phyloP scores from a whole-genome alignment of 2,329 filamentous ascomycete genomes.

The Fusarium setosum region DNA sequence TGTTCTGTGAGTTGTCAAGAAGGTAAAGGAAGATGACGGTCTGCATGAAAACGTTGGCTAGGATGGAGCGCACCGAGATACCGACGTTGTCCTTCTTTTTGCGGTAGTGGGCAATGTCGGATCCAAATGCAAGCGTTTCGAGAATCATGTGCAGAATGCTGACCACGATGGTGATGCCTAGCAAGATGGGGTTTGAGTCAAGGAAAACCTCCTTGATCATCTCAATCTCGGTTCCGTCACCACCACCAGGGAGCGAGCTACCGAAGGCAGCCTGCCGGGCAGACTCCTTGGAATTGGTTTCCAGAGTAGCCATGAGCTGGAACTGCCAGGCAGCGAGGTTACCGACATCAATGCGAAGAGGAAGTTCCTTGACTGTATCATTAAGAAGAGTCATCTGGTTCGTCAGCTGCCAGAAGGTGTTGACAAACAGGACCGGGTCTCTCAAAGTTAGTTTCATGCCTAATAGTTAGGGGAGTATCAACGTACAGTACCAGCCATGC shows the following conservation, averaged over 20 bases:
- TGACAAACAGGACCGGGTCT: conserved; percentile 87
- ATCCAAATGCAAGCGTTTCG: conserved; percentile 96
- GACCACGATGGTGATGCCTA: conserved; percentile 85
- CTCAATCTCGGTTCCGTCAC: conserved; percentile 94
- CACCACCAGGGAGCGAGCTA: conserved; percentile 76
- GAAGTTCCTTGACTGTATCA: conserved; percentile 84
- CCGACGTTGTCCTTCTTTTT: conserved; percentile 99
- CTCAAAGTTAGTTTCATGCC: conserved; percentile 25
- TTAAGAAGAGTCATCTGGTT: conserved; percentile 93
- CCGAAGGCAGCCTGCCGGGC: conserved; percentile 82
- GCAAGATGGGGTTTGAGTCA: conserved; percentile 92
- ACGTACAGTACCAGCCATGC: conserved; percentile 87
- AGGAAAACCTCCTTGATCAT: conserved; percentile 96
- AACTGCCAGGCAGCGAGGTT: conserved; percentile 93
- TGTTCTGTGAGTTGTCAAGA: conserved; percentile 96
- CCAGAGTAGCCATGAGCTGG: conserved; percentile 83
- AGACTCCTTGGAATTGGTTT: conserved; percentile 87
- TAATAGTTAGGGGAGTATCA: background rate
- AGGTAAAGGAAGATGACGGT: conserved; percentile 95
- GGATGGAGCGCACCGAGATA: conserved; percentile 93
- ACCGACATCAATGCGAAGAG: conserved; percentile 84
- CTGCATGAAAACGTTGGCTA: conserved; percentile 99
- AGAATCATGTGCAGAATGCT: conserved; percentile 93
- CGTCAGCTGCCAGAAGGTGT: conserved; percentile 97
- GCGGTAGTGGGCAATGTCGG: conserved; percentile 96